These are phyloP conservation scores for Bipolaris zeicola DNA, from an alignment of 2,329 filamentous ascomycete species.

Conservation along the genomic window DNA sequence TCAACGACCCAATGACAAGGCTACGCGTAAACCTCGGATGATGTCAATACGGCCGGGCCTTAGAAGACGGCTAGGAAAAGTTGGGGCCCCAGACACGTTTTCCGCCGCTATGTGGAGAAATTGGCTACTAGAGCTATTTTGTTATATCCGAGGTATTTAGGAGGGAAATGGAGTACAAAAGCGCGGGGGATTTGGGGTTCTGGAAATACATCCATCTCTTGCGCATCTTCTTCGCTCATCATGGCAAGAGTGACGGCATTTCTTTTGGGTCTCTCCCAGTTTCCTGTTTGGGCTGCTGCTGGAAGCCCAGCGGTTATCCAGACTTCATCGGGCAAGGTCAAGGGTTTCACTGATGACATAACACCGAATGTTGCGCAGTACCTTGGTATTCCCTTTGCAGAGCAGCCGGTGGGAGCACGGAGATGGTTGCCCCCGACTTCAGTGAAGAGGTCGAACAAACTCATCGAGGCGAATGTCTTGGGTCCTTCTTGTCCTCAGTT, in stretches of 20 bases:
- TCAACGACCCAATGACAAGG: not conserved
- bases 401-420: conserved; percentile 39
- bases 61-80: not conserved
- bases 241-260: conserved; percentile 8
- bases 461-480: conserved; percentile 36
- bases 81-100: not conserved
- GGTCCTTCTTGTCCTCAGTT: conserved; percentile 39
- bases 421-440: conserved; percentile 43
- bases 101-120: not conserved
- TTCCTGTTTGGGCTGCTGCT: conserved; percentile 19
- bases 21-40: not conserved
- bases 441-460: conserved; percentile 22
- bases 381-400: conserved; percentile 47
- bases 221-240: not conserved
- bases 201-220: not conserved
- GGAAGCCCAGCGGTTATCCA: conserved; percentile 24
- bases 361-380: conserved; percentile 48
- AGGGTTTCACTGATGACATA: conserved; percentile 41
- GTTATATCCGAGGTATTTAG: not conserved
- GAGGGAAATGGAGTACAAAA: not conserved
- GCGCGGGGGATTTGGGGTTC: not conserved
- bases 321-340: conserved; percentile 37
- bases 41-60: not conserved
- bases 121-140: too few relatives aligned
- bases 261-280: conserved; percentile 4